phyloP scores from a whole-genome alignment of 2,329 filamentous ascomycete species.

The Gyromitra esculenta region DNA sequence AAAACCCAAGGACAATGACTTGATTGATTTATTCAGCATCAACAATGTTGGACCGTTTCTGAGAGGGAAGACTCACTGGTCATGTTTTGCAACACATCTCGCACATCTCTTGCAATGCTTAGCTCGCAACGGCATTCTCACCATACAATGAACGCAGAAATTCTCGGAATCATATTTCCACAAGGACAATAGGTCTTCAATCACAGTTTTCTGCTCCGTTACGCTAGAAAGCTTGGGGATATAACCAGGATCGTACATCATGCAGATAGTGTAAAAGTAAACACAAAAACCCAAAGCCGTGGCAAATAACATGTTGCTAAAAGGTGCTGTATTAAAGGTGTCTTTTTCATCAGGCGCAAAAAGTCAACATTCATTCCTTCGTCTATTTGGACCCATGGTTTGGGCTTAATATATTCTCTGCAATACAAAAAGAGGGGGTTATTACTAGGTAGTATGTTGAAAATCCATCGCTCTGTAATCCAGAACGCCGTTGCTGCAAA shows the following conservation, averaged over 20 bases:
- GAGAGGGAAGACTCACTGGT: conserved; percentile 72
- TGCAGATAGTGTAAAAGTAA: conserved; percentile 88
- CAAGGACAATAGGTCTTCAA: conserved; percentile 82
- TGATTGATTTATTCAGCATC: conserved; percentile 8
- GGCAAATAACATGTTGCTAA: conserved; percentile 81
- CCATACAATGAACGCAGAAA: conserved; percentile 95
- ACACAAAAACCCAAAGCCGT: conserved; percentile 71
- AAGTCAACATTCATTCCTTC: conserved; percentile 27
- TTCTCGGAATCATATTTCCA: conserved; percentile 95
- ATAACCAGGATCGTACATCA: conserved; percentile 89
- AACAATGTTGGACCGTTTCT: conserved; percentile 8
- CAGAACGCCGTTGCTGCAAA: conserved; percentile 88
- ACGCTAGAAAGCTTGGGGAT: conserved; percentile 90
- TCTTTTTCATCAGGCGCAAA: conserved; percentile 63
- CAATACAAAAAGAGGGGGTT: conserved; percentile 39
- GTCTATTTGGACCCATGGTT: background rate
- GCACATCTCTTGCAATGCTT: conserved; percentile 94
- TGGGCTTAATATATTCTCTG: conserved; percentile 36
- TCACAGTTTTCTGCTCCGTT: conserved; percentile 86
- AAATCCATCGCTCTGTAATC: conserved; percentile 78
- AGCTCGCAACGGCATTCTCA: conserved; percentile 87
- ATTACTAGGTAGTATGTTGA: conserved; percentile 76
- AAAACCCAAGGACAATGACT: conserved; percentile 98
- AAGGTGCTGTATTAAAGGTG: conserved; percentile 72
- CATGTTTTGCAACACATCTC: conserved; percentile 93